Base-by-base conservation (phyloP, 495 filamentous ascomycete species). In the Penicillium canariense region DNA sequence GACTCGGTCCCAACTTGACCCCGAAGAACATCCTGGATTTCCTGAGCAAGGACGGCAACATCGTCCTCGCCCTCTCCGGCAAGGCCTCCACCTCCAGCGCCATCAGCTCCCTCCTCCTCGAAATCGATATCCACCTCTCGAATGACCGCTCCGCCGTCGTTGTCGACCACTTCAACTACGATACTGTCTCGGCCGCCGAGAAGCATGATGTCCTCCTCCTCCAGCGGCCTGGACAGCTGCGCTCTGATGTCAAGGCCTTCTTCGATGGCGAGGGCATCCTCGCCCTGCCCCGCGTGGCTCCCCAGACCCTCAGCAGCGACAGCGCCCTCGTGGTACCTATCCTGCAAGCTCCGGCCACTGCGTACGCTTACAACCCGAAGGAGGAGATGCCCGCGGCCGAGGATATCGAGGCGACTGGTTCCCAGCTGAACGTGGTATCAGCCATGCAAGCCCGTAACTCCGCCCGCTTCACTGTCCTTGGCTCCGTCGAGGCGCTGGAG, bases 161-260 rank as follows among this genome's bases (percentile, higher is more conserved):
- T 1, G 84, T 97, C 36, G 94, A 98, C 68, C 94, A 98, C 79
- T 96, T 96, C 82, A 89, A 90, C 74, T 90, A 95, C 73, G 93
- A 97, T 63, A 81, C 81, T 34, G 49, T 81, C 26, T 90, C 85
- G 48, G 84, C 90, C 10, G 55, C 82, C 30, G 91, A 96, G 55
- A 84, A 84, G 66, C 94, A 97, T 72, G 90, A 97, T 75, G 88
- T 96, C 26, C 80, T 97, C 44, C 73, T 97, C 36, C 74, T 96
- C 27, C 81, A 85, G 23, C 74, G 79, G 27, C 86, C 88, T 8
- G 73, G 76, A 48, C 61, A 80, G 18, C 61, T 87, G 51, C 83
- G 88, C 52, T 59, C 80, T 10, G 88, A 85, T 61, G 79, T 90
- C 54, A 92, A 87, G 77, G 80, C 89, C 62, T 91, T 85, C 76